Percentiles rank a stretch among this genome's conserved stretches.
phyloP scores from a whole-genome alignment of 345 rosid genomes.

The Isatis tinctoria region DNA sequence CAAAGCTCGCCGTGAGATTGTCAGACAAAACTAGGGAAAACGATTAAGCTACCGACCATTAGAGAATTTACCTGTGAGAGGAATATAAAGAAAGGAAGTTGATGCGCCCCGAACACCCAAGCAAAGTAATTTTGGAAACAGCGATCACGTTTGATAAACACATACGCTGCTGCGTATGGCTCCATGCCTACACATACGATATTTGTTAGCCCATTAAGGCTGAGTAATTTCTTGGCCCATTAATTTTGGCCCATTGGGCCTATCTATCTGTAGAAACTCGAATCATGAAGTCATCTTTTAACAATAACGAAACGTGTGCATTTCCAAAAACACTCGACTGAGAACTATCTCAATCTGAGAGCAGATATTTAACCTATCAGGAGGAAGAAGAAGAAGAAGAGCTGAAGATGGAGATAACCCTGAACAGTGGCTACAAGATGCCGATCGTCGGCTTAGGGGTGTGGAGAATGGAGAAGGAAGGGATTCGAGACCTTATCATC shows the following conservation, averaged over 20 bases:
- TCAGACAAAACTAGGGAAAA: background rate
- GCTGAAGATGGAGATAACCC: slow-evolving; percentile 52
- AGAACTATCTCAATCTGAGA: background rate
- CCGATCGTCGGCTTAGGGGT: slow-evolving; percentile 79
- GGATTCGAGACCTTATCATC: slow-evolving; percentile 57
- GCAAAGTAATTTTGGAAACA: background rate
- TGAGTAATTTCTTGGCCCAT: background rate
- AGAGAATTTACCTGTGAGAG: slow-evolving; percentile 1
- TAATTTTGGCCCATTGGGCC: slow-evolving; percentile 15
- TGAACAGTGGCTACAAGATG: slow-evolving; percentile 75
- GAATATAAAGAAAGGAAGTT: background rate
- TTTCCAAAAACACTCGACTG: background rate
- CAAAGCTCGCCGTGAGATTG: background rate
- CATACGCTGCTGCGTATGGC: slow-evolving; percentile 14
- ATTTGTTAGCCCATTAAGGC: background rate
- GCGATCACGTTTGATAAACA: background rate
- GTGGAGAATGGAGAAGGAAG: slow-evolving; percentile 79
- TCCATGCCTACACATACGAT: background rate
- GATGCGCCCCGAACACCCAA: background rate
- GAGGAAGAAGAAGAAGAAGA: background rate
- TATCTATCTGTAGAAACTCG: too few relatives aligned
- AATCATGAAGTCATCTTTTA: too few relatives aligned
- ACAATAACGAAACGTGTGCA: too few relatives aligned
- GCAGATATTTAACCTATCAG: slow-evolving; percentile 11
- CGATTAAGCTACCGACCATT: background rate